Evolutionary conservation across 768 basidiomycete species (phyloP).

Genomic region (Leccinum arenicola): DNA sequence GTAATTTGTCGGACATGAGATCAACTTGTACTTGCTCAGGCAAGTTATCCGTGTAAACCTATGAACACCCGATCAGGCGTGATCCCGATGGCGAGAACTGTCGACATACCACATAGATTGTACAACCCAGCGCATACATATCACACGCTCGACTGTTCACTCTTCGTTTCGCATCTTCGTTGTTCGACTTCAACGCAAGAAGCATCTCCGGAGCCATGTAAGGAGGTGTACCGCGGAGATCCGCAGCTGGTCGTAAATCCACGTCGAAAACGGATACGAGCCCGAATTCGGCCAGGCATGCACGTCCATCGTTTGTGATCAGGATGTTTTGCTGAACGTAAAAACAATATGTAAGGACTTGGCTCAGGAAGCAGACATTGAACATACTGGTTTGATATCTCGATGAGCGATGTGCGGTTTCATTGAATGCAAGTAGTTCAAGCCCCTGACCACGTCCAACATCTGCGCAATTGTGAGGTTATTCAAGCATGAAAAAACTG

Average conservation of each 20-base stretch:
- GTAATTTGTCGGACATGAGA: constrained; percentile 4
- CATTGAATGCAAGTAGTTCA: constrained; percentile 42
- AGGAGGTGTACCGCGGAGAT: constrained; percentile 14
- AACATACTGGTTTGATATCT: constrained; percentile 30
- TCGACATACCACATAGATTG: constrained; percentile 36
- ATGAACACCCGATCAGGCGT: neutral
- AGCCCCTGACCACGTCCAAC: constrained; percentile 40
- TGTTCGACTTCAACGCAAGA: neutral
- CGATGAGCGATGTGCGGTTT: constrained; percentile 35
- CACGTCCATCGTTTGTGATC: constrained; percentile 38
- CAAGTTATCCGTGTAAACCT: constrained; percentile 16
- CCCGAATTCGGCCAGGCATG: constrained; percentile 53
- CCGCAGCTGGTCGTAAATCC: constrained; percentile 7
- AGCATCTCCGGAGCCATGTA: constrained; percentile 31
- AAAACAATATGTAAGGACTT: constrained; percentile 4
- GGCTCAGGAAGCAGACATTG: neutral
- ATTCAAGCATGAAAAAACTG: neutral
- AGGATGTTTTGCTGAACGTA: constrained; percentile 46
- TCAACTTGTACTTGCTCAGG: neutral
- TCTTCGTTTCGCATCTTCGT: neutral
- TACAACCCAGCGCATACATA: constrained; percentile 42
- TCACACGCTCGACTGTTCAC: constrained; percentile 33
- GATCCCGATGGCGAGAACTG: neutral
- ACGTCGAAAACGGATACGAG: constrained; percentile 25
- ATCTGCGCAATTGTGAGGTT: constrained; percentile 29